Percentiles rank a stretch among this genome's conserved stretches.
Conservation (phyloP, 345 rosid genomes). For the Ailanthus altissimus region DNA sequence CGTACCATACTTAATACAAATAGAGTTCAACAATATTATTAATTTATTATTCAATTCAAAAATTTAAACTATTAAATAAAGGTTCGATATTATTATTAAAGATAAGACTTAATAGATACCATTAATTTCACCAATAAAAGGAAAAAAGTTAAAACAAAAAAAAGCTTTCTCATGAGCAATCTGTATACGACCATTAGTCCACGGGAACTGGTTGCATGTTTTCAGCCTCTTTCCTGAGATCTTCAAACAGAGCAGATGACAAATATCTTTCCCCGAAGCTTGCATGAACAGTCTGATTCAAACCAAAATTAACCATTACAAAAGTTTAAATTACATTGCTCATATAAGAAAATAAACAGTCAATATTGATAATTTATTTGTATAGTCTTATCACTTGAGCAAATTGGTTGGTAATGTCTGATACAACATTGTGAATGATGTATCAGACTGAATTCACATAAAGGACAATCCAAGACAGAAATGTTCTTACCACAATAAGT, state of each 20-base stretch:
- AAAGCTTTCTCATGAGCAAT: not conserved
- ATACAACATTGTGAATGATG: not conserved
- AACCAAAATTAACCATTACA: not conserved
- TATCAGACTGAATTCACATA: not conserved
- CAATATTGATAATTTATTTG: not conserved
- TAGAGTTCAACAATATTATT: slow-evolving; percentile 19
- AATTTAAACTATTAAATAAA: no score
- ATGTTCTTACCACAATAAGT: slow-evolving; percentile 79
- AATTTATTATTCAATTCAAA: no score
- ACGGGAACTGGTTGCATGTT: slow-evolving; percentile 92
- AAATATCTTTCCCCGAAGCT: slow-evolving; percentile 95
- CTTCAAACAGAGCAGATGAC: slow-evolving; percentile 81
- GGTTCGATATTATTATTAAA: no score
- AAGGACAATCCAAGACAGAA: not conserved
- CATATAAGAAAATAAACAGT: not conserved
- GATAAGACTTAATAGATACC: no score
- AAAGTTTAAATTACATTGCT: not conserved
- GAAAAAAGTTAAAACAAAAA: no score
- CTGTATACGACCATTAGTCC: slow-evolving; percentile 38
- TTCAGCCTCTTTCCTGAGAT: slow-evolving; percentile 85
- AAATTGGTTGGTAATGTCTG: not conserved
- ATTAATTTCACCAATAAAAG: not conserved
- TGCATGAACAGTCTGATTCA: slow-evolving; percentile 75
- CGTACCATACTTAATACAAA: not conserved
- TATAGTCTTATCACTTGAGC: not conserved